Percentiles rank a stretch among this genome's conserved stretches.
Conservation (phyloP, 108 stramenopile genomes). For the Skeletonema marinoi region DNA sequence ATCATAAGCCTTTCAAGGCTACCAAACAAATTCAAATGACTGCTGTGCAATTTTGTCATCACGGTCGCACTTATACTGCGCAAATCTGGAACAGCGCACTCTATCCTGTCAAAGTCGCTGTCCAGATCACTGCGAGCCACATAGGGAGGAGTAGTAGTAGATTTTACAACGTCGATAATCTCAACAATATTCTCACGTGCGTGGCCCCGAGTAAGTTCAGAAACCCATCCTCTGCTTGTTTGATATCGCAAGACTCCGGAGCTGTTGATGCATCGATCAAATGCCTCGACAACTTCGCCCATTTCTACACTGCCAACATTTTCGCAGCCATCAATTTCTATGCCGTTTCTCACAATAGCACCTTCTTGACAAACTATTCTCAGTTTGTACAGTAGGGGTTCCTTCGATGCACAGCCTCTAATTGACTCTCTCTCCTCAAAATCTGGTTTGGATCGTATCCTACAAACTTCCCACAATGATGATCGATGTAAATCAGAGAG, state of each 20-base stretch:
- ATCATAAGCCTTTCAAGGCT: conserved; percentile 56
- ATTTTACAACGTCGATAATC: conserved; percentile 63
- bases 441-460: conserved; percentile 62
- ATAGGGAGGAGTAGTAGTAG: neutral
- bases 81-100: conserved; percentile 73
- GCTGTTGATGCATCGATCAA: conserved; percentile 85
- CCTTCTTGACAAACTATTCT: conserved; percentile 90
- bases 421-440: conserved; percentile 59
- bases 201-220: conserved; percentile 90
- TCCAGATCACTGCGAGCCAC: neutral
- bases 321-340: conserved; percentile 89
- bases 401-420: conserved; percentile 28
- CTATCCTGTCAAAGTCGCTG: conserved; percentile 54
- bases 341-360: conserved; percentile 89
- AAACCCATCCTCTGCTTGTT: conserved; percentile 89
- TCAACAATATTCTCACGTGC: conserved; percentile 94
- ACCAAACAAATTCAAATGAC: conserved; percentile 61
- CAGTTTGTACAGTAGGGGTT: conserved; percentile 60
- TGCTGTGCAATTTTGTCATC: conserved; percentile 69
- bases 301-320: conserved; percentile 87
- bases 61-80: conserved; percentile 64
- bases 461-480: conserved; percentile 72
- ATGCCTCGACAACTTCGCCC: conserved; percentile 82
- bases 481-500: conserved; percentile 66
- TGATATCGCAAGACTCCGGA: conserved; percentile 91